Conservation (phyloP, 352 stramenopile species). For the Pythium plurisporium region DNA sequence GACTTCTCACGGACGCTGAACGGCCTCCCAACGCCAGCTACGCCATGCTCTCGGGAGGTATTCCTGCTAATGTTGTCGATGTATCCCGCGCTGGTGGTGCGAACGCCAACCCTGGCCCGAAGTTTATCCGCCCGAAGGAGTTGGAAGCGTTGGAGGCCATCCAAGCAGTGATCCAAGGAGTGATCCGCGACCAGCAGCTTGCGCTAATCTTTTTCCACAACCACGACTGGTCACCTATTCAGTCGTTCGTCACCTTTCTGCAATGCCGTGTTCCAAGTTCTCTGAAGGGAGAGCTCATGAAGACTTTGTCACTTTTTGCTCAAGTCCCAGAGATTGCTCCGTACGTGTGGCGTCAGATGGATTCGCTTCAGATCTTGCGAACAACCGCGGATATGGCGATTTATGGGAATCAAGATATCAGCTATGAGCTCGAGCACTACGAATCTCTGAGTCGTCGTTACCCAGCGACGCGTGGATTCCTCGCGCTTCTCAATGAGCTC, state of each 20-base stretch:
- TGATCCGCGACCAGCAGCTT: slow-evolving; percentile 68
- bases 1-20: slow-evolving; percentile 68
- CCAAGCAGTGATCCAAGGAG: slow-evolving; percentile 70
- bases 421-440: slow-evolving; percentile 82
- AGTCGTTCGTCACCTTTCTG: slow-evolving; percentile 78
- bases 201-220: slow-evolving; percentile 85
- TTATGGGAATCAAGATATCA: slow-evolving; percentile 73
- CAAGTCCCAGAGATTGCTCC: slow-evolving; percentile 73
- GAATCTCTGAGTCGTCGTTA: slow-evolving; percentile 74
- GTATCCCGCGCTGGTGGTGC: slow-evolving; percentile 1
- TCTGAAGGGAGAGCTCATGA: slow-evolving; percentile 83
- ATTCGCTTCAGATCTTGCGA: slow-evolving; percentile 76
- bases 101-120: slow-evolving; percentile 33
- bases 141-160: slow-evolving; percentile 80
- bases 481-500: slow-evolving; percentile 67
- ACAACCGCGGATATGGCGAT: slow-evolving; percentile 58
- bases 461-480: slow-evolving; percentile 71
- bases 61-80: slow-evolving; percentile 10
- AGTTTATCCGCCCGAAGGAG: slow-evolving; percentile 79
- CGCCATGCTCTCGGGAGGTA: slow-evolving; percentile 28
- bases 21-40: slow-evolving; percentile 29
- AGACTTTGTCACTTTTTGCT: slow-evolving; percentile 73
- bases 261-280: slow-evolving; percentile 81
- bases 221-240: slow-evolving; percentile 77
- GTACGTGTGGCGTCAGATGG: slow-evolving; percentile 82